Evolutionary conservation across 192 early-diverging fungal genomes (phyloP), one percentile per base, ranked within the genome.

Genomic region (Rhizoclosmatium globosum): DNA sequence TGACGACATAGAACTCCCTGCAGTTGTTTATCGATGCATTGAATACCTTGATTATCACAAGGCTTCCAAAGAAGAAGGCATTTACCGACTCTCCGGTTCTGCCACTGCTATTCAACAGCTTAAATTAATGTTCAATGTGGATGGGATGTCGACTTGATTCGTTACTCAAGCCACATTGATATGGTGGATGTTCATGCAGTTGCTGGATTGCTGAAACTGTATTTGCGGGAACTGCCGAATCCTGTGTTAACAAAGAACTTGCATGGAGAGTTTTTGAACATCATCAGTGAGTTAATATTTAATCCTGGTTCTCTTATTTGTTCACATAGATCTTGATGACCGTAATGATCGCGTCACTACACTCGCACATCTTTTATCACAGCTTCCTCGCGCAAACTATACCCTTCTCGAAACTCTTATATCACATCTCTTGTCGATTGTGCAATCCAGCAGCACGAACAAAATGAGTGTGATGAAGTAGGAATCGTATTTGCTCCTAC

Each of bases 401-500:
- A 95, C 94, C 13, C 87, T 97, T 42, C 84, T 99, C 38, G 90
- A 93, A 46, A 92, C 92, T 2, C 82, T 99, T 67, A 93, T 94
- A 1, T 96, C 93, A 0, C 98, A 99, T 74, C 89, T 99, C 68
- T 92, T 97, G 66, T 85, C 93, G 50, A 92, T 99, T 58, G 97
- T 98, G 23, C 92, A 94, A 70, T 87, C 91, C 64, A 87, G 91
- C 11, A 91, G 92, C 45, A 84, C 91, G 41, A 99, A 99, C 87
- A 93, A 92, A 82, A 99, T 99, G 98, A 98, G 94, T 4, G 88
- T 96, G 65, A 91, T 94, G 38, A 98, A 98, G 91, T 99, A 48
- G 94, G 95, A 62, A 99, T 98, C 71, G 96, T 99, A 3, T 98
- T 98, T 77, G 93, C 95, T 44, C 97, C 96, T 21, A 98, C 97